Percentiles rank a stretch among this genome's conserved stretches.
Conservation (phyloP, 2,329 filamentous ascomycete species). For the Cryphonectria naterciae region DNA sequence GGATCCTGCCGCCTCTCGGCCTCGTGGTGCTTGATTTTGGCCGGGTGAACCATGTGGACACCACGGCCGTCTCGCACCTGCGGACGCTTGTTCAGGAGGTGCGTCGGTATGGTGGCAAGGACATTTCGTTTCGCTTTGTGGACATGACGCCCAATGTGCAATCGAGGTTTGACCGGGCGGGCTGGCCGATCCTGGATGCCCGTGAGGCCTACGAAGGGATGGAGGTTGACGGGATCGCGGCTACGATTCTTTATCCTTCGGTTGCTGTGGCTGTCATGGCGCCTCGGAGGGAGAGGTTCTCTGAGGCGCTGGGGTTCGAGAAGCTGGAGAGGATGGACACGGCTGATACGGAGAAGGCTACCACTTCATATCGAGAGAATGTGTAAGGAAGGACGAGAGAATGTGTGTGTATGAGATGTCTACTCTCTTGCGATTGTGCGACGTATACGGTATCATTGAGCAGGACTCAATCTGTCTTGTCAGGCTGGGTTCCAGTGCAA, state of each 20-base stretch:
- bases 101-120: slow-evolving; percentile 51
- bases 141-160: slow-evolving; percentile 49
- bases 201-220: background rate
- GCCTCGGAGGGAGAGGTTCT: slow-evolving; percentile 12
- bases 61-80: slow-evolving; percentile 55
- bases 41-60: slow-evolving; percentile 57
- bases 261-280: slow-evolving; percentile 23
- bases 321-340: slow-evolving; percentile 19
- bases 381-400: background rate
- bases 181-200: slow-evolving; percentile 41
- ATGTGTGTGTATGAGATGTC: background rate
- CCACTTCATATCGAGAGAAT: slow-evolving; percentile 13
- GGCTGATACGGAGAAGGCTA: background rate
- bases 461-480: background rate
- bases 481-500: background rate
- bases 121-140: slow-evolving; percentile 52
- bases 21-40: slow-evolving; percentile 57
- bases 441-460: background rate
- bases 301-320: slow-evolving; percentile 2
- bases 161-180: slow-evolving; percentile 43
- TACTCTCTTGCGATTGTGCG: background rate
- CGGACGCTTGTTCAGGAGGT: slow-evolving; percentile 53
- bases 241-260: slow-evolving; percentile 17
- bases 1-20: slow-evolving; percentile 44
- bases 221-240: slow-evolving; percentile 3